phyloP scores from a whole-genome alignment of 352 stramenopile genomes.

The Pythium aristosporum region DNA sequence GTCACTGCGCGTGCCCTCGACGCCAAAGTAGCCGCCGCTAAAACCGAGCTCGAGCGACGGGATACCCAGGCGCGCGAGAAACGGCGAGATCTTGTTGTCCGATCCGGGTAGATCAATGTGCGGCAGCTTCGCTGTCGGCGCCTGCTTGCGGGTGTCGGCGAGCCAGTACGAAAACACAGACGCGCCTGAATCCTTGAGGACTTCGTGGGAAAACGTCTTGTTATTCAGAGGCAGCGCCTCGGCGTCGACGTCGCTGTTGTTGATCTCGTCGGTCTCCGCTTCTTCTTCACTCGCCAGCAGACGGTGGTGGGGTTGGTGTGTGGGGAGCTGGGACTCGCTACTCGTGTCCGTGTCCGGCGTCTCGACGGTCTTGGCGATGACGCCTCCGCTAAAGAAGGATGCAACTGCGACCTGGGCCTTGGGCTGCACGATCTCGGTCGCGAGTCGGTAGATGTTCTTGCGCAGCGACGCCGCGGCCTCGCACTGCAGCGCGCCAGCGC shows the following conservation, averaged over 20 bases:
- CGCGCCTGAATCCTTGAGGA: conserved; percentile 52
- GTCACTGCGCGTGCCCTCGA: conserved; percentile 56
- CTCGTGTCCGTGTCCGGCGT: too few species aligned
- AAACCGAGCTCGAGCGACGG: conserved; percentile 76
- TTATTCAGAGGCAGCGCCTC: conserved; percentile 55
- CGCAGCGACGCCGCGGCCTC: conserved; percentile 69
- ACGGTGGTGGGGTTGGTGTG: not conserved
- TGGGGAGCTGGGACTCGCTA: not conserved
- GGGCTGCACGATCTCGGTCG: conserved; percentile 63
- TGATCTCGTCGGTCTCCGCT: too few species aligned
- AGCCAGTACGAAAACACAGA: conserved; percentile 81
- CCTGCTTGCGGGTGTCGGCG: conserved; percentile 38
- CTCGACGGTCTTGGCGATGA: too few species aligned
- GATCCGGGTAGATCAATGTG: conserved; percentile 49
- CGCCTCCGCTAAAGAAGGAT: conserved; percentile 41
- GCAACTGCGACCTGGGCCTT: conserved; percentile 43
- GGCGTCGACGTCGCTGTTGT: conserved; percentile 7
- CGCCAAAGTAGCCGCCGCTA: conserved; percentile 62
- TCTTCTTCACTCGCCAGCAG: not conserved
- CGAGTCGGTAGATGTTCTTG: conserved; percentile 78
- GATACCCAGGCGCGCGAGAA: conserved; percentile 67
- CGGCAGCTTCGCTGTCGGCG: conserved; percentile 45
- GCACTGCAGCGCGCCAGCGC: conserved; percentile 58
- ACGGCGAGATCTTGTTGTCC: conserved; percentile 63
- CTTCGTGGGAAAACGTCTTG: conserved; percentile 61